A percentile compares a stretch with the other conserved stretches of the same genome.
phyloP scores from a whole-genome alignment of 805 yeast genomes.

The Diddensiella caesifluorescens region DNA sequence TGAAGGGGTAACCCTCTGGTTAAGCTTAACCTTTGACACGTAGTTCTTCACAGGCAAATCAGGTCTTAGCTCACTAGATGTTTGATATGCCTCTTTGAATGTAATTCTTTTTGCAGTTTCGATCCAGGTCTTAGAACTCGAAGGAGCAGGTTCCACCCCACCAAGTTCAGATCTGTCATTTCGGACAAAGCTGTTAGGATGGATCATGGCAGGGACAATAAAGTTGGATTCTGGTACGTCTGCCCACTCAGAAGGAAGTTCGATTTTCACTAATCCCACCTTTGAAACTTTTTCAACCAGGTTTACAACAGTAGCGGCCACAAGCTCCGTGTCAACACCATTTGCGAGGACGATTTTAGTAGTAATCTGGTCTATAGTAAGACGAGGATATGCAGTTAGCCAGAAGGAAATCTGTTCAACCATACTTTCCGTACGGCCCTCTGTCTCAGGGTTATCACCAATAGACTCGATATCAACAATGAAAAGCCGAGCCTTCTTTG shows the following conservation, averaged over 20 bases:
- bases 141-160: constrained; percentile 26
- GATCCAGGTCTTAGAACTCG: constrained; percentile 40
- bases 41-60: constrained; percentile 82
- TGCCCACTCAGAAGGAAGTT: constrained; percentile 38
- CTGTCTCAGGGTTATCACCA: constrained; percentile 64
- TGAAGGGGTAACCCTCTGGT: constrained; percentile 82
- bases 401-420: constrained; percentile 79
- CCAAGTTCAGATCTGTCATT: constrained; percentile 6
- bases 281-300: constrained; percentile 32
- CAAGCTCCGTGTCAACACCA: constrained; percentile 76
- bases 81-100: constrained; percentile 73
- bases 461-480: constrained; percentile 58
- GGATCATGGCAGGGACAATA: constrained; percentile 25
- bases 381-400: constrained; percentile 59
- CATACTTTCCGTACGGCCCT: constrained; percentile 69
- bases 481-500: constrained; percentile 48
- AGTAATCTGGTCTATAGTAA: constrained; percentile 56
- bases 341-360: constrained; percentile 75
- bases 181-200: constrained; percentile 22
- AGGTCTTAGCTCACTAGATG: constrained; percentile 66
- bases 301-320: constrained; percentile 47
- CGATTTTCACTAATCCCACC: constrained; percentile 28
- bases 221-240: constrained; percentile 12
- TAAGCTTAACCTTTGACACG: constrained; percentile 84
- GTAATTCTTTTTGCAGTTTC: constrained; percentile 65